Evolutionary conservation across 495 filamentous ascomycete species (phyloP).

Genomic region (Delitschia confertaspora): DNA sequence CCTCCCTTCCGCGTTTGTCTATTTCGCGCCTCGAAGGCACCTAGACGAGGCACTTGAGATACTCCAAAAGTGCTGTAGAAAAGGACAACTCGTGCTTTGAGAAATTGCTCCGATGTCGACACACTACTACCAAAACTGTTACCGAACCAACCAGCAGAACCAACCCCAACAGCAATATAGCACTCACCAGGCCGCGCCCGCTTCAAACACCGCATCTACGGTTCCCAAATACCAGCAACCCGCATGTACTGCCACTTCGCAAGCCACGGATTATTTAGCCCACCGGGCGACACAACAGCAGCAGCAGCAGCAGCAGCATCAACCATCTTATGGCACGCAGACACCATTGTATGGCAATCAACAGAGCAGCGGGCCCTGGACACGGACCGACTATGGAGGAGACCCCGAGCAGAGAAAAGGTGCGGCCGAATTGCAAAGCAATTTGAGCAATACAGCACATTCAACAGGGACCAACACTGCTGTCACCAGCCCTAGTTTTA

Average conservation of each 20-base stretch:
- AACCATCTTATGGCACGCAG: conserved; percentile 10
- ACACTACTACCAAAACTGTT: conserved; percentile 12
- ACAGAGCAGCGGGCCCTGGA: conserved; percentile 13
- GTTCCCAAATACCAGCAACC: conserved; percentile 9
- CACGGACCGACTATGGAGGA: conserved; percentile 9
- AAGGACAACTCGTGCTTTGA: not conserved
- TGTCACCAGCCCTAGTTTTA: conserved; percentile 8
- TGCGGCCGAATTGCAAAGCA: conserved; percentile 21
- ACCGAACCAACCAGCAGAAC: conserved; percentile 12
- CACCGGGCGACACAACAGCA: conserved; percentile 7
- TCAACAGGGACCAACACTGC: not conserved
- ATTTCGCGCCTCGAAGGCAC: too few relatives aligned
- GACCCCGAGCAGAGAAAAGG: conserved; percentile 6
- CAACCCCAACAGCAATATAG: conserved; percentile 7
- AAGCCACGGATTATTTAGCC: conserved; percentile 19
- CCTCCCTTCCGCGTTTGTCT: too few relatives aligned
- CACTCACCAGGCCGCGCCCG: conserved; percentile 12
- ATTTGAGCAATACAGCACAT: conserved; percentile 25
- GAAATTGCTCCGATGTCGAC: conserved; percentile 1
- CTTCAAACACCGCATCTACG: conserved; percentile 5
- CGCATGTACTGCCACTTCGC: conserved; percentile 6
- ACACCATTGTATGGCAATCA: conserved; percentile 3
- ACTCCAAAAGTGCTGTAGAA: too few relatives aligned
- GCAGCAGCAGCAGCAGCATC: too few relatives aligned
- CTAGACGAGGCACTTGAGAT: too few relatives aligned